These are phyloP conservation scores for Fagopyrum homotropicum DNA, from an alignment of 148 eudicot genomes.

Conservation along the genomic window DNA sequence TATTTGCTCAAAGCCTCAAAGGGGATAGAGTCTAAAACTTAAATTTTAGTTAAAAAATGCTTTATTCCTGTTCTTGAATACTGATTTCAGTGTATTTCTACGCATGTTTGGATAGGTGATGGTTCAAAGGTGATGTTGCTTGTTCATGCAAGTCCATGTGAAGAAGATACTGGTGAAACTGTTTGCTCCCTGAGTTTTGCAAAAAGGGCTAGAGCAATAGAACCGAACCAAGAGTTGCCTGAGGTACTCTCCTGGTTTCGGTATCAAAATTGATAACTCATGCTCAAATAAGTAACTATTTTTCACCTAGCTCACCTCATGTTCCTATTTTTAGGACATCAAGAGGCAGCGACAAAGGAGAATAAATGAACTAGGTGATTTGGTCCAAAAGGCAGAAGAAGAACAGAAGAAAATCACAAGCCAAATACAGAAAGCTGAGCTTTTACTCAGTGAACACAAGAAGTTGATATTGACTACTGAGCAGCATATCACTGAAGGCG, in stretches of 20 bases:
- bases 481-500: conserved; percentile 21
- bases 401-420: conserved; percentile 26
- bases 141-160: conserved; percentile 58
- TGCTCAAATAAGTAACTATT: not conserved
- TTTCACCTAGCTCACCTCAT: not conserved
- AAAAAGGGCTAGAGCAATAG: conserved; percentile 60
- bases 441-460: conserved; percentile 40
- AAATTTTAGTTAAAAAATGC: not conserved
- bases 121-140: conserved; percentile 63
- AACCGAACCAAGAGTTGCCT: conserved; percentile 41
- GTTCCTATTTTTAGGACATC: conserved; percentile 31
- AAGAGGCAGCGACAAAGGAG: conserved; percentile 39
- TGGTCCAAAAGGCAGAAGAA: conserved; percentile 46
- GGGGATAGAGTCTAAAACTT: not conserved
- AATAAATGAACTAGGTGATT: conserved; percentile 36
- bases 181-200: conserved; percentile 59
- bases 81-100: not conserved
- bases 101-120: conserved; percentile 29
- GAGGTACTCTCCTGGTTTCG: conserved; percentile 26
- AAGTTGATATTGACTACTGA: conserved; percentile 20
- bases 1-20: not conserved
- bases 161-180: conserved; percentile 61
- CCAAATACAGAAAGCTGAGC: conserved; percentile 37
- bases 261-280: not conserved
- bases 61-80: not conserved